Evolutionary conservation across 1,284 basidiomycete species (phyloP), one percentile per base, ranked within the genome.

Genomic region (Mycena citricolor): DNA sequence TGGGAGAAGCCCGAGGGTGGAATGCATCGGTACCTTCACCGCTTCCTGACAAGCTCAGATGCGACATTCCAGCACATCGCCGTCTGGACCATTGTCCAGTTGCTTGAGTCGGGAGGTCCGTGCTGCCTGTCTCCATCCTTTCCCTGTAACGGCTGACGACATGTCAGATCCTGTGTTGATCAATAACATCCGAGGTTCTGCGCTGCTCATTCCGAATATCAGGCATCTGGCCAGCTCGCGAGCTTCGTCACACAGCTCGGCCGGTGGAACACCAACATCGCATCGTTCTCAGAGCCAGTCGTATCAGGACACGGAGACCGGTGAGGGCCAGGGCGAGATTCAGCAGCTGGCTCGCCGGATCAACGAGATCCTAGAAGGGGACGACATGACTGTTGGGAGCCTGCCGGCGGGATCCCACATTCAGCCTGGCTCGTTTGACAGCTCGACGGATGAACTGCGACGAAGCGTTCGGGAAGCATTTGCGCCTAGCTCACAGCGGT

Each of bases 1-100:
- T 99, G 97, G 97, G 90, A 93, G 59, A 88, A 93, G 65, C 97
- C 97, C 4, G 94, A 97, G 47, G 97, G 94, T 21, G 97, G 97
- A 29, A 86, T 99, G 73, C 94, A 98, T 63, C 83, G 83, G 51
- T 99, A 99, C 67, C 76, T 99, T 32, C 87, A 93, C 60, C 83
- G 92, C 35, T 99, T 99, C 83, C 70, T 99, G 54, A 92, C 86
- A 43, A 93, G 88, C 59, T 74, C 90, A 13, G 97, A 99, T 64
- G 90, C 92, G n/a, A 99, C 97, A 0, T 99, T 99, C 86, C 95
- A 98, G 67, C 97, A 99, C 65, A 99, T 99, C 57, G 97, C 97
- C 22, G 94, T 99, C 31, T 97, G 94, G 94, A 98, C 95, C 1
- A 94, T 98, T 52, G 94, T 98, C 10, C 95, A 99, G 62, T 71